phyloP scores from a whole-genome alignment of 805 yeast genomes.

The Sugiyamaella lignohabitans region DNA sequence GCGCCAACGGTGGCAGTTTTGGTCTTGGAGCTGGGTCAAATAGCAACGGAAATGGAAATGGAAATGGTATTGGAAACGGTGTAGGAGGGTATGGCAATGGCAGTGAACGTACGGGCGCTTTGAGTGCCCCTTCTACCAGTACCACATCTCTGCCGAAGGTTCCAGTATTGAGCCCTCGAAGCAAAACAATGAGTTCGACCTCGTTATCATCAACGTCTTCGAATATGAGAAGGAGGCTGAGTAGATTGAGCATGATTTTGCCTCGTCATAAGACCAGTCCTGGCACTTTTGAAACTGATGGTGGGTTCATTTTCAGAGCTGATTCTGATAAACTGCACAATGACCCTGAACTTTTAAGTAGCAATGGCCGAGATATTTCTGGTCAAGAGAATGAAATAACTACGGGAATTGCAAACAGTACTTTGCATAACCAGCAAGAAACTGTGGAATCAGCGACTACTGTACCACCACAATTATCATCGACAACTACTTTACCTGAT shows the following conservation, averaged over 20 bases:
- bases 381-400: no score
- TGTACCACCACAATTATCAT: no score
- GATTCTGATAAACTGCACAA: neutral
- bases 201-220: conserved; percentile 2
- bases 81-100: neutral
- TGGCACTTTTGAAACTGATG: neutral
- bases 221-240: neutral
- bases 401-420: no score
- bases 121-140: neutral
- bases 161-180: neutral
- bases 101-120: neutral
- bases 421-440: neutral
- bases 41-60: neutral
- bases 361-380: no score
- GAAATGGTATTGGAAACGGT: conserved; percentile 1
- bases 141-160: neutral
- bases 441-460: neutral
- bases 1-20: neutral
- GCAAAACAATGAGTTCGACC: neutral
- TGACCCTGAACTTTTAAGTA: no score
- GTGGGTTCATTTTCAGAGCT: no score
- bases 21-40: neutral
- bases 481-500: no score
- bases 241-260: neutral
- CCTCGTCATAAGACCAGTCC: neutral